These are phyloP conservation scores for Clonostachys chloroleuca DNA, from an alignment of 2,329 filamentous ascomycete species.

Conservation along the genomic window DNA sequence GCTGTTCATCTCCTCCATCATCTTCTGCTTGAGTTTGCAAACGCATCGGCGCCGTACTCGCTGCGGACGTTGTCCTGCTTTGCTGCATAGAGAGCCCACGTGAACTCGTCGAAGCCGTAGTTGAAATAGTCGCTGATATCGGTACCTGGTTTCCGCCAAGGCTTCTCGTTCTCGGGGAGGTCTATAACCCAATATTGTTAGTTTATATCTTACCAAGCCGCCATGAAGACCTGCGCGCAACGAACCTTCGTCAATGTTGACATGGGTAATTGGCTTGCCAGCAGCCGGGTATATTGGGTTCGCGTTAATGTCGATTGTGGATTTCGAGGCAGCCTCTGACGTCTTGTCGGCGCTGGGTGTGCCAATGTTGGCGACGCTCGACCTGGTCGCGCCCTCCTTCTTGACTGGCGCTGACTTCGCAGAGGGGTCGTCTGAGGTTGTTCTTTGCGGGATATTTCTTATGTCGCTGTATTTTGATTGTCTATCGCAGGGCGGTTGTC, in stretches of 20 bases:
- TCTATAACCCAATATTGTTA: slow-evolving; percentile 28
- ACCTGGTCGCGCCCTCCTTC: slow-evolving; percentile 28
- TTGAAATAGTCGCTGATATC: slow-evolving; percentile 98
- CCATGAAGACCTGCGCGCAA: neutral
- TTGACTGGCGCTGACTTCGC: slow-evolving; percentile 8
- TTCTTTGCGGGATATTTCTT: slow-evolving; percentile 58
- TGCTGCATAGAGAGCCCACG: slow-evolving; percentile 89
- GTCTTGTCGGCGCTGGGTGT: slow-evolving; percentile 46
- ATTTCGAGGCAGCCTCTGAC: slow-evolving; percentile 67
- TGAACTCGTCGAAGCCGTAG: slow-evolving; percentile 98
- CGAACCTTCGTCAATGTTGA: slow-evolving; percentile 67
- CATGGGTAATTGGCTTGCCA: slow-evolving; percentile 75
- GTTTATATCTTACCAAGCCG: neutral
- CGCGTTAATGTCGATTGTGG: slow-evolving; percentile 78
- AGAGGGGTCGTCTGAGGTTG: slow-evolving; percentile 44
- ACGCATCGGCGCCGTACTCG: slow-evolving; percentile 66
- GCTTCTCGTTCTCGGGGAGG: slow-evolving; percentile 79
- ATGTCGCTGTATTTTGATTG: slow-evolving; percentile 62
- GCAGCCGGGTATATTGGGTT: slow-evolving; percentile 74
- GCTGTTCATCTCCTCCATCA: slow-evolving; percentile 64
- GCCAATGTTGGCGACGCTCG: slow-evolving; percentile 20
- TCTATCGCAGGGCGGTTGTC: slow-evolving; percentile 21
- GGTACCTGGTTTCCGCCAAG: slow-evolving; percentile 90
- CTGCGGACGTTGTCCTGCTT: slow-evolving; percentile 78
- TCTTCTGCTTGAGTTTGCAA: slow-evolving; percentile 67